phyloP scores from a whole-genome alignment of 108 stramenopile species.

The Seminavis robusta region DNA sequence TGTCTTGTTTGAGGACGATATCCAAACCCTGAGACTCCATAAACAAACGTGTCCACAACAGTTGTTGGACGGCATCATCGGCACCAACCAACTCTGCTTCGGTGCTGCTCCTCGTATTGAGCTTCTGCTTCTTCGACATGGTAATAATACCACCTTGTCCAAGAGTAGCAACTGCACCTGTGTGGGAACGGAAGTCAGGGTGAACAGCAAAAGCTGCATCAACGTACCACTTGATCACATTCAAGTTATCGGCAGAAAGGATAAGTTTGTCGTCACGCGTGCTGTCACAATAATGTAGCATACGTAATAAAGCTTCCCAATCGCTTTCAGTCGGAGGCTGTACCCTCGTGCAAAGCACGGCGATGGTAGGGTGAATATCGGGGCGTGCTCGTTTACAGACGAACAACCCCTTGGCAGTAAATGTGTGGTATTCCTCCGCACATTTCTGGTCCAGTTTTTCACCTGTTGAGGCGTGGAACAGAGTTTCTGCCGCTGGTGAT shows the following conservation, averaged over 20 bases:
- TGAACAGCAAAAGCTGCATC: constrained; percentile 36
- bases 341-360: too few relatives aligned
- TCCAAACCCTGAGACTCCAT: constrained; percentile 24
- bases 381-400: too few relatives aligned
- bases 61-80: constrained; percentile 12
- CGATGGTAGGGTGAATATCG: too few relatives aligned
- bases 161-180: constrained; percentile 22
- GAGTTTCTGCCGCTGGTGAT: too few relatives aligned
- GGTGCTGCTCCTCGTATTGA: constrained; percentile 30
- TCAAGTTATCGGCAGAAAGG: neutral
- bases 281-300: too few relatives aligned
- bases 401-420: too few relatives aligned
- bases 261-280: neutral
- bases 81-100: constrained; percentile 33
- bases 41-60: constrained; percentile 29
- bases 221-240: constrained; percentile 15
- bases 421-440: too few relatives aligned
- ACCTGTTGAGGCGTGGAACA: too few relatives aligned
- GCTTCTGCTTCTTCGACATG: constrained; percentile 30
- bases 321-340: too few relatives aligned
- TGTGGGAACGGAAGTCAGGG: constrained; percentile 28
- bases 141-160: constrained; percentile 5
- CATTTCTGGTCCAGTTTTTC: too few relatives aligned
- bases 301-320: too few relatives aligned
- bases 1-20: constrained; percentile 36